Base-by-base conservation (phyloP, 192 early-diverging fungal genomes). In the Backusella mclennaniae region DNA sequence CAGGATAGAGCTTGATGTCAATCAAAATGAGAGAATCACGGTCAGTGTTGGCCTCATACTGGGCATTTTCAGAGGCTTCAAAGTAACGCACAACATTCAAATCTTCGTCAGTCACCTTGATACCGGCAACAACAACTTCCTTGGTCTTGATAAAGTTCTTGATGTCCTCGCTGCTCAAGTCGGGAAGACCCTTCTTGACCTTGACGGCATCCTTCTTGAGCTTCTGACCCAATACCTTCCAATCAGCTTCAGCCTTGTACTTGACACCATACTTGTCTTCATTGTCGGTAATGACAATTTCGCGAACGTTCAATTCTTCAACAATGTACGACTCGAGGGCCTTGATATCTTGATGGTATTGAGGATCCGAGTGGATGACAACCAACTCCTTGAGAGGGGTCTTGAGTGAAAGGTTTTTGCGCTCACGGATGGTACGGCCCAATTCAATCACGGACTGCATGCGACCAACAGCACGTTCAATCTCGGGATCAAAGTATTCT, bases 361-460 rank as follows among this genome's bases (percentile, higher is more conserved):
- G 89, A 46, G 91, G 84, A 80, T 94, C 92, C 2, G 93, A 87
- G 83, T 97, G 93, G 73, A 99, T 89, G 42, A 98, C 93, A 33
- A 99, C 93, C 44, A 99, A 83, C 82, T 98, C 96, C 74, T 91
- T 88, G 79, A 97, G 84, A 26, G 98, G 98, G 39, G 93, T 97
- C 80, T 99, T 99, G 77, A 99, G 90, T 71, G 94, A 90, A 80
- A 98, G 88, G 59, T 89, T 96, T 75, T 95, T 93, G 82, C 94
- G 89, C 80, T 99, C 98, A 75, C 98, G 95, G 71, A 95, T 86
- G 76, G 90, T 84, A 63, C 98, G 92, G 35, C 96, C 97, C 72
- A 96, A 89, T 79, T 99, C 97, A 77, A 99, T 98, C 67, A 99
- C 98, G 2, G 91, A 85, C 85, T 98, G 96, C 96, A 99, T 97